Base-by-base conservation (phyloP, 768 basidiomycete genomes). In the Plicaturopsis crispa region DNA sequence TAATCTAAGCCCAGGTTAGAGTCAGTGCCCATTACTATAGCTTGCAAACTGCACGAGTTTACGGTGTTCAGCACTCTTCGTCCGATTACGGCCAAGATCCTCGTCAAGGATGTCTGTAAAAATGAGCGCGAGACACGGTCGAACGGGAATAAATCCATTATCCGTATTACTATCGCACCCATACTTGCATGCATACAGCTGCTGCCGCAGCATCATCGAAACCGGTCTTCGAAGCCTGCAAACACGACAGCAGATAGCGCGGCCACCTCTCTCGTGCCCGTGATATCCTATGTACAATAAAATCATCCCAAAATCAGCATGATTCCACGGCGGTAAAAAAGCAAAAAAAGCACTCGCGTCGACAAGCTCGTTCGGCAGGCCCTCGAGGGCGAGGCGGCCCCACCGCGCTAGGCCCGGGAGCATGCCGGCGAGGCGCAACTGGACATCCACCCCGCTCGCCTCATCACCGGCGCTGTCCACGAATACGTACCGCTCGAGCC, bases 321-420 rank as follows among this genome's bases (percentile, higher is more conserved):
- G n/a, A n/a, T n/a, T n/a, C n/a, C n/a, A 17, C 22, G 39, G 33
- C 40, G 3, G 3, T 14, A 31, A 33, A 38, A 31, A 36, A 11
- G 21, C 3, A 38, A 14, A 17, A 10, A 37, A 4, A 40, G 35
- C 35, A 72, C 84, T 59, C 53, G 89, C 90, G 63, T 92, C 88
- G 19, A 89, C 73, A 46, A 90, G 62, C 55, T 85, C 86, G 54
- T 87, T 89, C 24, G 85, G 87, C 39, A 81, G 54, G 13, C 73
- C 73, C 45, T 76, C 71, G 47, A 90, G 54, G 26, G 80, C 79
- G 41, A 77, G 41, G 45, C 74, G 74, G 49, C 80, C 81, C 88
- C 90, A 91, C 41, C 77, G 65, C 39, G 84, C 78, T 30, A 96
- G 61, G 1, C 76, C 83, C 4, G 91, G 92, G 20, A 97, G 60